Base-by-base conservation (phyloP, 2,329 filamentous ascomycete genomes). In the Pseudogymnoascus pannorum region DNA sequence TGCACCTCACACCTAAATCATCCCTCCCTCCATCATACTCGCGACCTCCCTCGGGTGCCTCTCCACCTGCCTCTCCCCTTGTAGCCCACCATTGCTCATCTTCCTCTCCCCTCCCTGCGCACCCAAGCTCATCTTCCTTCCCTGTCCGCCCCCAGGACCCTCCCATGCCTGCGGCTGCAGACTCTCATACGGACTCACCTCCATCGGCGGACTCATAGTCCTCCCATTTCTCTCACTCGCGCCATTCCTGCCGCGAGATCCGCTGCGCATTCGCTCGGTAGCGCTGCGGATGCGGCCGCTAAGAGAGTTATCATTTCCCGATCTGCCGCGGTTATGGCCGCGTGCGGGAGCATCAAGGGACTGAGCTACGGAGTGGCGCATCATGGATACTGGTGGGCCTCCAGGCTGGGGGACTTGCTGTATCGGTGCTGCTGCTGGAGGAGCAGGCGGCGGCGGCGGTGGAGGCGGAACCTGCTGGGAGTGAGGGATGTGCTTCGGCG, bases 261-360 rank as follows among this genome's bases (percentile, higher is more conserved):
- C 83, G 3, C 83, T 86, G 18, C 84, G 79, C 68, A 86, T 79
- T 57, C 82, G 79, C 67, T 86, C 84, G 0, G 83, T 83, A 0
- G 81, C 82, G 54, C 83, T 82, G 62, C 77, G 79, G 64, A 85
- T 72, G 31, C 83, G 81, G 2, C 78, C 78, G 2, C 80, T 76
- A 63, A 86, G 75, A 69, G 78, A 78, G 58, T 75, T 77, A 58
- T 83, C 80, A 29, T 76, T 78, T 63, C 73, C 78, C 71, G 83
- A 86, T 58, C 82, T 79, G 8, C 83, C 83, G 24, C 85, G 82
- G 66, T 71, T 78, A 69, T 87, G 84, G 18, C 77, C 68, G 7
- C 67, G 67, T 8, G 63, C 40, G 6, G 35, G 33, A 2, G 31
- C 57, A n/a, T 57, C 59, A 16, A 51, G 29, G 60, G 59, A 57